Evolutionary conservation across 2,329 filamentous ascomycete species (phyloP), one percentile per base, ranked within the genome.

Genomic region (Trichoderma atrobrunneum): DNA sequence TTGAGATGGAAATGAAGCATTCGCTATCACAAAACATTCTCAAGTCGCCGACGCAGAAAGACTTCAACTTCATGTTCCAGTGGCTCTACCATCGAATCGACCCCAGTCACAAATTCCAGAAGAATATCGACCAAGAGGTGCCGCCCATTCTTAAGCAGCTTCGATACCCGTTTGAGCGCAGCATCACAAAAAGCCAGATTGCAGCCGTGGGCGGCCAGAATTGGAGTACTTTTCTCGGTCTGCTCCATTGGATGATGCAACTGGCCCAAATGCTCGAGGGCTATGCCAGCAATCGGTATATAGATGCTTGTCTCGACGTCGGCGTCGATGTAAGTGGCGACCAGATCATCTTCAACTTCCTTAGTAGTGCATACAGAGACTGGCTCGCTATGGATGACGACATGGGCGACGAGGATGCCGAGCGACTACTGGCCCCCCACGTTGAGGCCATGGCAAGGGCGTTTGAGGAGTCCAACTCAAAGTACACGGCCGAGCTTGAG

Each of bases 221-320:
- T 79, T 99, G 96, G 96, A 92, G 92, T 74, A 96, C 94, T 0
- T 98, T 99, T 78, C 85, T 99, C 14, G 96, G 95, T 0, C 85
- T 99, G 80, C 86, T 99, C 65, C 95, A 99, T 83, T 99, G 96
- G 96, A 95, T 99, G 90, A 97, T 99, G 95, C 95, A 98, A 81
- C 85, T 99, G 66, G 93, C 94, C 5, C 91, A 95, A 76, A 97
- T 98, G 91, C 89, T 98, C 78, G 95, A 98, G 74, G 89, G 92
- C 26, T 98, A 95, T 79, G 85, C 89, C 1, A 82, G 85, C 70
- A 92, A 94, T 72, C 90, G 90, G 61, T 99, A 97, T 80, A 94
- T 98, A 76, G 92, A 97, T 67, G 95, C 94, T 1, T 98, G 94
- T 79, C 87, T 92, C 56, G 95, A 98, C 77, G 91, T 90, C 34